Percentiles rank a stretch among this genome's conserved stretches.
These are phyloP conservation scores for Cyclotella atomus DNA, from an alignment of 108 stramenopile species.

Conservation along the genomic window DNA sequence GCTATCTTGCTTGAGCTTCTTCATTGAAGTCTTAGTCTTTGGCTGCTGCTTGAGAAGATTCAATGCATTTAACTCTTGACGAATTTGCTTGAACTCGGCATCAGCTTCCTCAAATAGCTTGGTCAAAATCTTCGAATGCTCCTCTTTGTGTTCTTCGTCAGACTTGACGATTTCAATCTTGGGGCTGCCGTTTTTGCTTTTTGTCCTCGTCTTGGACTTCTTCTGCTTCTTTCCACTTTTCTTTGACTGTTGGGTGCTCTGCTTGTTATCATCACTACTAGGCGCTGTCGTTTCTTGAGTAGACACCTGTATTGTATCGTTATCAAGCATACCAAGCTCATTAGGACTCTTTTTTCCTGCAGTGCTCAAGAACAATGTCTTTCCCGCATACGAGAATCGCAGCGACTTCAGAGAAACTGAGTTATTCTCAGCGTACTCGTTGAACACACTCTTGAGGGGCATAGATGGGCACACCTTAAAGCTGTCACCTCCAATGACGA, in stretches of 20 bases:
- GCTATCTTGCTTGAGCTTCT: neutral
- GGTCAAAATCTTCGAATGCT: neutral
- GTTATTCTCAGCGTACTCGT: constrained; percentile 14
- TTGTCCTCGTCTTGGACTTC: neutral
- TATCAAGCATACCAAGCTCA: constrained; percentile 6
- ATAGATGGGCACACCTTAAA: neutral
- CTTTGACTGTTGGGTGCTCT: neutral
- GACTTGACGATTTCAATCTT: neutral
- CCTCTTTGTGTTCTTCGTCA: neutral
- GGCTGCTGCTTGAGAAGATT: neutral
- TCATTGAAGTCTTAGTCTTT: neutral
- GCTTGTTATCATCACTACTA: neutral
- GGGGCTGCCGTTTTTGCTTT: neutral
- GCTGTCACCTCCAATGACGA: neutral
- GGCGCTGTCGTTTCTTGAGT: neutral
- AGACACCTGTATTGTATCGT: neutral
- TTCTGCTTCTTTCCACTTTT: neutral
- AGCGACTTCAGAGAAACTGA: neutral
- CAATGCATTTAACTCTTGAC: constrained; percentile 6
- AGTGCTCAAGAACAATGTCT: constrained; percentile 5
- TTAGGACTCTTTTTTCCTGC: neutral
- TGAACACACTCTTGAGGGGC: constrained; percentile 10
- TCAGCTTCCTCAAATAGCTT: constrained; percentile 6
- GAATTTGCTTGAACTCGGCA: constrained; percentile 15
- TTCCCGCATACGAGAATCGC: constrained; percentile 1